Base-by-base conservation (phyloP, 495 filamentous ascomycete genomes). In the Ascobolus immersus region DNA sequence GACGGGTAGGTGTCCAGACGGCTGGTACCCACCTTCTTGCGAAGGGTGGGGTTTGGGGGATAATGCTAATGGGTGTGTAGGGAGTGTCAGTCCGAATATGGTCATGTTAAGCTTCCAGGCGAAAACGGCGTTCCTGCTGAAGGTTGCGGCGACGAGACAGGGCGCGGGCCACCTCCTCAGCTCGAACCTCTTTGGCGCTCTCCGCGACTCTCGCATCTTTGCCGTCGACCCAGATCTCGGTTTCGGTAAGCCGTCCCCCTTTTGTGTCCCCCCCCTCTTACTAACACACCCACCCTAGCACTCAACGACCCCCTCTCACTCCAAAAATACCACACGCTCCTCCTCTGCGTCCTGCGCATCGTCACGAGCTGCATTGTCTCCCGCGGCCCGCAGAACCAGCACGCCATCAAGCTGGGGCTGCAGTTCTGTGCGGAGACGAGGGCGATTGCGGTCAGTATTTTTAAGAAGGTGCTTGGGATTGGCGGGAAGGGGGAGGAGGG, bases 171-270 rank as follows among this genome's bases (percentile, higher is more conserved):
- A 73, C 34, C 68, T 94, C 22, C 59, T 92, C 10, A 79, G 80
- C 37, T 71, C 77, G 13, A 82, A 84, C 33, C 63, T 99, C n/a
- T 89, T 99, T 58, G 64, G 70, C 34, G 62, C 76, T 0, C 60
- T 92, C 17, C 72, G 71, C 14, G 64, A 73, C 17, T 86, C 80
- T 3, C 61, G 66, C 7, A 58, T 92, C 9, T 94, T 94, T 49
- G 64, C 69, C n/a, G 71, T 71, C 15, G 86, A 99, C 52, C 84
- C 89, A 4, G 86, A 99, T 52, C 67, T 94, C 37, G 79, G 81
- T 17, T 62, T 82, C 39, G 70, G 72, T 77, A 41, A 45, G 67
- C 57, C 25, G 4, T 31, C 31, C 10, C 17, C 24, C 28, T 32
- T 47, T 25, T 37, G 51, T 24, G 36, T 49, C n/a, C 31, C 38